phyloP scores from a whole-genome alignment of 1,284 basidiomycete genomes.

The Phlebopus sp. region DNA sequence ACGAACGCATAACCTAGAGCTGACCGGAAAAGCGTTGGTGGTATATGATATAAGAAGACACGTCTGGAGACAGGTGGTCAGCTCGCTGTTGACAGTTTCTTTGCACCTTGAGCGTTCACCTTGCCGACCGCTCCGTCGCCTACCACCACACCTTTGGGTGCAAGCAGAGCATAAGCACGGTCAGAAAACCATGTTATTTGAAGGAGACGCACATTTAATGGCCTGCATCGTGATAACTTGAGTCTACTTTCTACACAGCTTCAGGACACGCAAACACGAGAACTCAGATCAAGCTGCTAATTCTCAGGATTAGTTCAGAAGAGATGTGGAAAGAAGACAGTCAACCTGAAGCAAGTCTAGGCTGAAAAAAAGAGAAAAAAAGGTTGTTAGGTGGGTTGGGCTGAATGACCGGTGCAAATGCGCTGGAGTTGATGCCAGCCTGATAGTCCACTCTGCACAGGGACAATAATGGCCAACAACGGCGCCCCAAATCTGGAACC shows the following conservation, averaged over 20 bases:
- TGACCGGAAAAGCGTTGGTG: slow-evolving; percentile 91
- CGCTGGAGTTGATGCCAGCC: slow-evolving; percentile 23
- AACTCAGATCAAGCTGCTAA: slow-evolving; percentile 16
- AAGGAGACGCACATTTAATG: slow-evolving; percentile 56
- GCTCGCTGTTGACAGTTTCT: slow-evolving; percentile 3
- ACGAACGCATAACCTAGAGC: slow-evolving; percentile 30
- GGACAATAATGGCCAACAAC: slow-evolving; percentile 14
- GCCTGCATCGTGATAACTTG: slow-evolving; percentile 54
- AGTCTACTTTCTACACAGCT: slow-evolving; percentile 16
- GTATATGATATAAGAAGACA: slow-evolving; percentile 97
- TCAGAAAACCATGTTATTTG: slow-evolving; percentile 5
- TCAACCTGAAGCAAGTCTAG: slow-evolving; percentile 7
- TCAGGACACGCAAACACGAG: slow-evolving; percentile 5
- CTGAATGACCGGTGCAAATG: slow-evolving; percentile 11
- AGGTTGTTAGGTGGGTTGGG: slow-evolving; percentile 1
- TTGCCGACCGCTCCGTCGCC: slow-evolving; percentile 99
- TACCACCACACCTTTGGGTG: slow-evolving; percentile 84
- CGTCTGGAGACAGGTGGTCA: slow-evolving; percentile 55
- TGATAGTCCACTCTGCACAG: slow-evolving; percentile 21
- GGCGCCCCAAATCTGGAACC: slow-evolving; percentile 4
- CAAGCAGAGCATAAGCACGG: slow-evolving; percentile 28
- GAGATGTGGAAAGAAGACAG: neutral
- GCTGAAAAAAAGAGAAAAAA: neutral
- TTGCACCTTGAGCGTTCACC: slow-evolving; percentile 48
- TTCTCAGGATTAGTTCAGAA: slow-evolving; percentile 10